phyloP scores from a whole-genome alignment of 2,329 filamentous ascomycete species.

The Cadophora gregata region DNA sequence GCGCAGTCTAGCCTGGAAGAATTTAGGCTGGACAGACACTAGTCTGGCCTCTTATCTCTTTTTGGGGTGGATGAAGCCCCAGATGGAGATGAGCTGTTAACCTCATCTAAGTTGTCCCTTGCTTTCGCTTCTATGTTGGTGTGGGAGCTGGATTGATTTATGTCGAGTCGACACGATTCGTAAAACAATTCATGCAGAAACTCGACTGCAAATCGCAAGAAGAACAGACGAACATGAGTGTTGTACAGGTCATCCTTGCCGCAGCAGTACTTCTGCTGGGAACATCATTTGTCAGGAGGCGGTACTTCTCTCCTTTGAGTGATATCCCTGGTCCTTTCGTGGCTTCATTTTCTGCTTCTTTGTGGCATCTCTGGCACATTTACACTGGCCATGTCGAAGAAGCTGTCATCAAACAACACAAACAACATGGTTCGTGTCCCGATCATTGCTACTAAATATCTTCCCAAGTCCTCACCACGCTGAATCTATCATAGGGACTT shows the following conservation, averaged over 20 bases:
- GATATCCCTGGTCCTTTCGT: slow-evolving; percentile 51
- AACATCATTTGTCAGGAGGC: slow-evolving; percentile 11
- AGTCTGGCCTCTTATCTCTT: neutral
- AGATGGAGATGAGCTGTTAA: neutral
- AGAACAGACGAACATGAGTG: slow-evolving; percentile 3
- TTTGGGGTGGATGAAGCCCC: neutral
- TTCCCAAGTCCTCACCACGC: neutral
- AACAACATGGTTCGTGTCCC: slow-evolving; percentile 47
- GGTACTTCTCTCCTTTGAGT: slow-evolving; percentile 22
- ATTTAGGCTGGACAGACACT: neutral
- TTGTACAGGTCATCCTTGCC: slow-evolving; percentile 16
- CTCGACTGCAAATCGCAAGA: neutral
- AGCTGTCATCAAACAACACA: slow-evolving; percentile 47
- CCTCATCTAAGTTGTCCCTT: neutral
- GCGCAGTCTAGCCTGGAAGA: neutral
- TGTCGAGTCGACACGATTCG: neutral
- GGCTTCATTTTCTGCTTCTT: slow-evolving; percentile 47
- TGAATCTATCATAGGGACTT: slow-evolving; percentile 41
- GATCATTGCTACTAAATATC: neutral
- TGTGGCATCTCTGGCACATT: slow-evolving; percentile 49
- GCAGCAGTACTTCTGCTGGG: slow-evolving; percentile 4
- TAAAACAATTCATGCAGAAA: neutral
- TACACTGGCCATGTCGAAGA: slow-evolving; percentile 48
- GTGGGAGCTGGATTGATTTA: neutral
- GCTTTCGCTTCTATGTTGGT: neutral